Evolutionary conservation across 1,284 basidiomycete genomes (phyloP), one percentile per base, ranked within the genome.

Genomic region (Boletus subluridellus): DNA sequence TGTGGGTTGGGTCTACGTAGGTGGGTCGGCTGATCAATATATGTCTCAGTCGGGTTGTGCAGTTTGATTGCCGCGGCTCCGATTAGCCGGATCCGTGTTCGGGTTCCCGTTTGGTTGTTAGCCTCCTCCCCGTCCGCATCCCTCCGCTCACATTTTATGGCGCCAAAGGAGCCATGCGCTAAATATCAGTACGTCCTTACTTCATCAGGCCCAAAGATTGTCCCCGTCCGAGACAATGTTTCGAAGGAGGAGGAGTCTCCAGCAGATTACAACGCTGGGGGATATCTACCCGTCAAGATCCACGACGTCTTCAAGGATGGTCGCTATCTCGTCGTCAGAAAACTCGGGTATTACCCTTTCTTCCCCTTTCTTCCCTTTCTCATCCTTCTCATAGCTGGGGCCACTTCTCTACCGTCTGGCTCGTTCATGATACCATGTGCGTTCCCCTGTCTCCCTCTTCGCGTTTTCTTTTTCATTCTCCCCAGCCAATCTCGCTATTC

Each of bases 321-420:
- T 57, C 82, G 91, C 52, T 95, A 95, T 72, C 77, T 82, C 49
- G 85, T 94, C 57, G 78, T 93, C 42, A 80, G 93, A 62, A 95
- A 95, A 74, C 82, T 95, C 30, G 94, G 93, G 80, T 90, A 66
- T 57, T 80, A 75, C 34, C 53, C 45, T 37, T 54, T 44, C 47
- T 51, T 52, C 47, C 59, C 59, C 49, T 48, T 64, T 60, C 45
- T 41, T 38, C 62, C 53, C 57, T 62, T 55, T 67, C 63, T 67
- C 57, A 75, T 72, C 59, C 62, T 6, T 28, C 5, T 61, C 57
- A 34, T 54, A 90, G 88, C 59, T 95, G 93, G 93, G 93, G 93
- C 51, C 92, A 95, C 76, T 95, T 95, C 73, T 90, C 89, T 2
- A 90, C 90, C 45, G 90, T 92, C 53, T 92, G 89, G 89, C 84